Evolutionary conservation across 1,284 basidiomycete genomes (phyloP).

Genomic region (Sporisorium iseilematis-ciliati): DNA sequence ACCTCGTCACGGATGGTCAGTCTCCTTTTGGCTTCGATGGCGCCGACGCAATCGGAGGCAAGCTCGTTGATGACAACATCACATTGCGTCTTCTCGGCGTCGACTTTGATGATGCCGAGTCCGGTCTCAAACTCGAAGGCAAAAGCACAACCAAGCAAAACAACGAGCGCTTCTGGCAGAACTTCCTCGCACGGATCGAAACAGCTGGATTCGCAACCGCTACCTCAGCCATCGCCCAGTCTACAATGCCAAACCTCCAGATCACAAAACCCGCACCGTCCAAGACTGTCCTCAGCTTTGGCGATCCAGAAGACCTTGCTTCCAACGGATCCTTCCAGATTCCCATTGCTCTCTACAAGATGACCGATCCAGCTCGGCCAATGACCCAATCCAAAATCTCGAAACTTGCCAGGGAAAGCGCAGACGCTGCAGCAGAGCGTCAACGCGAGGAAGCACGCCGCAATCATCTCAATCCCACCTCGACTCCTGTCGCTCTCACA

Average conservation of each 20-base stretch:
- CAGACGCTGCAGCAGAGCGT: slow-evolving; percentile 29
- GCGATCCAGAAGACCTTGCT: slow-evolving; percentile 46
- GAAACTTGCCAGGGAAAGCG: slow-evolving; percentile 51
- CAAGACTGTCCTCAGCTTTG: slow-evolving; percentile 55
- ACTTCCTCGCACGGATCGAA: slow-evolving; percentile 72
- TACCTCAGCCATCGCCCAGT: slow-evolving; percentile 47
- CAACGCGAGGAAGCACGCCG: slow-evolving; percentile 20
- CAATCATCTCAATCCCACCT: slow-evolving; percentile 31
- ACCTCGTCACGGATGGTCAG: slow-evolving; percentile 68
- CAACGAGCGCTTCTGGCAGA: slow-evolving; percentile 83
- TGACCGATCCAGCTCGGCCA: slow-evolving; percentile 79
- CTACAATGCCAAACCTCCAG: slow-evolving; percentile 51
- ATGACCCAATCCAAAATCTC: slow-evolving; percentile 75
- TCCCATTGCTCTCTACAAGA: slow-evolving; percentile 83
- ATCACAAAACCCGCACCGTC: slow-evolving; percentile 48
- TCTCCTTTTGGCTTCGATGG: slow-evolving; percentile 51
- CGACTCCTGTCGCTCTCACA: slow-evolving; percentile 21
- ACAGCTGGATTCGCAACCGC: slow-evolving; percentile 73
- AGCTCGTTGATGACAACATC: slow-evolving; percentile 53
- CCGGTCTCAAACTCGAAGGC: slow-evolving; percentile 76
- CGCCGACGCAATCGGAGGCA: slow-evolving; percentile 28
- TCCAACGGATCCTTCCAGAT: slow-evolving; percentile 81
- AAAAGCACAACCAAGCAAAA: slow-evolving; percentile 80
- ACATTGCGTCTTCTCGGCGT: slow-evolving; percentile 74
- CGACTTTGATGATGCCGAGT: slow-evolving; percentile 84